Conservation (phyloP, 1,139 yeast species). For the Suhomyces guaymorum region DNA sequence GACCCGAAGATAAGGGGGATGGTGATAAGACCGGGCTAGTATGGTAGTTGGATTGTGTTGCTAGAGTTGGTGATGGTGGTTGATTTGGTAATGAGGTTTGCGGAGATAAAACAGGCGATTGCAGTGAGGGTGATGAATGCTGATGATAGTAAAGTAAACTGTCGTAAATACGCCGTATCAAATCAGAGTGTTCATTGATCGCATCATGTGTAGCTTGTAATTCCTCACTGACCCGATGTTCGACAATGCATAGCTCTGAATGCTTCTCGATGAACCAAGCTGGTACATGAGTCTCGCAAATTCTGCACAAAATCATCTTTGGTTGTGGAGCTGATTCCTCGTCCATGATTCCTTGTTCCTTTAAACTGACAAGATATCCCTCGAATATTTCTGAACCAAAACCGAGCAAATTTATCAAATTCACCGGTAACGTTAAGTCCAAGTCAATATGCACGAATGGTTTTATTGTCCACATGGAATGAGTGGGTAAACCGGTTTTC, state of each 20-base stretch:
- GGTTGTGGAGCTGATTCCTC: conserved; percentile 73
- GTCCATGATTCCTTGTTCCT: conserved; percentile 61
- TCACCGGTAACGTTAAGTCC: conserved; percentile 65
- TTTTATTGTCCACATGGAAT: conserved; percentile 91
- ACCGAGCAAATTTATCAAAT: conserved; percentile 71
- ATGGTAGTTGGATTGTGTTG: conserved; percentile 6
- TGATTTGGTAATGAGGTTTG: not conserved
- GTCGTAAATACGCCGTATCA: conserved; percentile 50
- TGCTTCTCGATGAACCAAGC: conserved; percentile 97
- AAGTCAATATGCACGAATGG: conserved; percentile 69
- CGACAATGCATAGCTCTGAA: conserved; percentile 82
- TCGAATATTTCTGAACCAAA: conserved; percentile 88
- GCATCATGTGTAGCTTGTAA: conserved; percentile 79
- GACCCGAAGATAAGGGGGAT: conserved; percentile 25
- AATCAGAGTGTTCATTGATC: conserved; percentile 68
- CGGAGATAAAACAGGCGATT: not conserved
- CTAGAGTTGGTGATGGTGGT: conserved; percentile 5
- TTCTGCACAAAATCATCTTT: conserved; percentile 77
- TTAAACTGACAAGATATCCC: conserved; percentile 64
- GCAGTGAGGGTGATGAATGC: conserved; percentile 8
- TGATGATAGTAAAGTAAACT: conserved; percentile 29
- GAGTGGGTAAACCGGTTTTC: conserved; percentile 61
- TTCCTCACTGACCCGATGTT: conserved; percentile 78
- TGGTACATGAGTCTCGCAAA: conserved; percentile 89
- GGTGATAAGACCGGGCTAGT: conserved; percentile 17